Evolutionary conservation across 1,284 basidiomycete species (phyloP), one percentile per base, ranked within the genome.

Genomic region (Cutaneotrichosporon mucoides): DNA sequence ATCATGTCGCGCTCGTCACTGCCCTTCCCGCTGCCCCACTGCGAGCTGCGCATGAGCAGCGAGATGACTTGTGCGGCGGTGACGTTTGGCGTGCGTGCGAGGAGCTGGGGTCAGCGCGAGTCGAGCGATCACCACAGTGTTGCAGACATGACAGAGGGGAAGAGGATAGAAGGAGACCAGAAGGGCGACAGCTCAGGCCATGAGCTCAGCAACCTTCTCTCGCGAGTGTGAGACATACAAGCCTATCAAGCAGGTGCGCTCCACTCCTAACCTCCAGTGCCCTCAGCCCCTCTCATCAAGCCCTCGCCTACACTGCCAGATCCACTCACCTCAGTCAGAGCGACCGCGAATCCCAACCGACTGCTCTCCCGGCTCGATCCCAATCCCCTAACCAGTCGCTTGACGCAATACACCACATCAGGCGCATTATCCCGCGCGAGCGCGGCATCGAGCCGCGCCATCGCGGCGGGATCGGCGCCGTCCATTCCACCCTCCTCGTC

Each of bases 301-400:
- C 24, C 24, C 24, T 24, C 24, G 24, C 24, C 24, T 24, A 24
- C 24, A 24, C 24, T 24, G 44, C 9, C 45, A n/a, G 24, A 24
- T 24, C 24, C 24, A 81, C 86, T 65, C 70, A 93, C 92, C 82
- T 97, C 94, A 1, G 95, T 93, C 66, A 99, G 81, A 15, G 93
- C 92, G 45, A 98, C 94, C 7, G 94, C 91, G 73, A 98, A 99
- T 11, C 95, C 95, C 40, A 96, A 80, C 65, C 95, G 81, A 73
- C 92, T 93, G 77, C 90, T 92, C 76, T 98, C 93, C 65, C 94
- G 82, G 2, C 92, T 89, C 76, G 90, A 93, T 0, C 89, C 92
- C 34, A 99, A 81, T 15, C 95, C 95, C 45, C 92, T 82, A 36
- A 94, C 81, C 36, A 96, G 82, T 41, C 93, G 79, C 62, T 90